phyloP scores from a whole-genome alignment of 2,329 filamentous ascomycete genomes.

The Talaromyces sp. region DNA sequence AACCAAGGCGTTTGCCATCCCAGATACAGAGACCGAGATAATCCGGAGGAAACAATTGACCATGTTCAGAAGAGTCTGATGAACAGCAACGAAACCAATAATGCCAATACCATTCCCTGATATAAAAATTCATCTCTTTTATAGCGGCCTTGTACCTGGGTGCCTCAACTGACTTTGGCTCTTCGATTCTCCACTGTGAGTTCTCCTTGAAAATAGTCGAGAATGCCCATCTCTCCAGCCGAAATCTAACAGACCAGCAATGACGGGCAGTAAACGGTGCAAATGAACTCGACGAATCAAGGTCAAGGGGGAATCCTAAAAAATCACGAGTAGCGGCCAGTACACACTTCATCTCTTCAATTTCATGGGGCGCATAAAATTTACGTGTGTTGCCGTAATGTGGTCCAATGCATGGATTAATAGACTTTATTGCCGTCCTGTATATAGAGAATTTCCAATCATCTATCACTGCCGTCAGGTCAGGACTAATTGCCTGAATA shows the following conservation, averaged over 20 bases:
- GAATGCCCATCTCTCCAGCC: neutral
- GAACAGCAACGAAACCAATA: too few species aligned
- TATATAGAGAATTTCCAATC: neutral
- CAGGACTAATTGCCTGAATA: neutral
- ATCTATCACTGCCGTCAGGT: neutral
- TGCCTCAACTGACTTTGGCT: neutral
- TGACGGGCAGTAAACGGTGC: neutral
- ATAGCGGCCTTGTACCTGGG: too few species aligned
- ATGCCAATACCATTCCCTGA: too few species aligned
- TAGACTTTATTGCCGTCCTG: neutral
- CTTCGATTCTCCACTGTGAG: neutral
- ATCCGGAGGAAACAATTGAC: too few species aligned
- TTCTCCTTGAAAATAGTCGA: neutral
- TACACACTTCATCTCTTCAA: constrained; percentile 1
- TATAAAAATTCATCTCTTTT: too few species aligned
- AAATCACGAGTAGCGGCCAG: neutral
- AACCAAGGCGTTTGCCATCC: too few species aligned
- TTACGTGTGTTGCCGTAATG: too few species aligned
- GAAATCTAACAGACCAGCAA: neutral
- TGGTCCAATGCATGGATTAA: neutral
- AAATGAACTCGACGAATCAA: neutral
- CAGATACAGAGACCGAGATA: too few species aligned
- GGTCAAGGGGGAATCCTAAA: too few species aligned
- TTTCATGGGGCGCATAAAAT: neutral
- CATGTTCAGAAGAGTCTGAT: too few species aligned